phyloP scores from a whole-genome alignment of 129 eudicot species.

The Lactuca saligna region DNA sequence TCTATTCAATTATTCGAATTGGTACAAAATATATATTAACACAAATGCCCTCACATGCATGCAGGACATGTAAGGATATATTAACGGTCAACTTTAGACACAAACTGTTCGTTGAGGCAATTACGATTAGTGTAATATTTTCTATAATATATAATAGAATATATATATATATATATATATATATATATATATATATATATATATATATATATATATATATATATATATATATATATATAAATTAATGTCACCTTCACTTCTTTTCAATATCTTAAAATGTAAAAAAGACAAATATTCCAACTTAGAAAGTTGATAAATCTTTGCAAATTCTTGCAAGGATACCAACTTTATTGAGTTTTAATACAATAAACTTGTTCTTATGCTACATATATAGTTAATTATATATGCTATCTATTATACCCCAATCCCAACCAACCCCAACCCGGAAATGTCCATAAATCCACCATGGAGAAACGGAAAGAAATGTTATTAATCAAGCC shows the following conservation, averaged over 20 bases:
- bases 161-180: too few species aligned
- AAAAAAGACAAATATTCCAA: conserved; percentile 12
- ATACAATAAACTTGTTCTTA: conserved; percentile 25
- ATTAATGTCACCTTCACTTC: not conserved
- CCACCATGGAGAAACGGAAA: conserved; percentile 13
- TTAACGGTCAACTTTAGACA: too few species aligned
- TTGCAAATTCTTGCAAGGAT: conserved; percentile 3
- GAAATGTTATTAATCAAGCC: conserved; percentile 38
- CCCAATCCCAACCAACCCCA: not conserved
- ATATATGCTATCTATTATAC: not conserved
- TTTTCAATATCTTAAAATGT: not conserved
- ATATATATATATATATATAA: too few species aligned
- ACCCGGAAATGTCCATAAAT: conserved; percentile 1
- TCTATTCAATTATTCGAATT: too few species aligned
- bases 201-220: too few species aligned
- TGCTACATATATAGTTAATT: conserved; percentile 16
- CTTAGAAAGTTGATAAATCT: not conserved
- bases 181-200: too few species aligned
- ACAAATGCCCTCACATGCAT: too few species aligned
- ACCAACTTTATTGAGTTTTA: not conserved
- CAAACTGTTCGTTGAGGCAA: not conserved
- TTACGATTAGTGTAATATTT: not conserved
- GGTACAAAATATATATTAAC: too few species aligned
- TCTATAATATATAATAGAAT: too few species aligned
- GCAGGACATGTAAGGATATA: too few species aligned